These are phyloP conservation scores for Tulasnella sp. DNA, from an alignment of 768 basidiomycete species.

Conservation along the genomic window DNA sequence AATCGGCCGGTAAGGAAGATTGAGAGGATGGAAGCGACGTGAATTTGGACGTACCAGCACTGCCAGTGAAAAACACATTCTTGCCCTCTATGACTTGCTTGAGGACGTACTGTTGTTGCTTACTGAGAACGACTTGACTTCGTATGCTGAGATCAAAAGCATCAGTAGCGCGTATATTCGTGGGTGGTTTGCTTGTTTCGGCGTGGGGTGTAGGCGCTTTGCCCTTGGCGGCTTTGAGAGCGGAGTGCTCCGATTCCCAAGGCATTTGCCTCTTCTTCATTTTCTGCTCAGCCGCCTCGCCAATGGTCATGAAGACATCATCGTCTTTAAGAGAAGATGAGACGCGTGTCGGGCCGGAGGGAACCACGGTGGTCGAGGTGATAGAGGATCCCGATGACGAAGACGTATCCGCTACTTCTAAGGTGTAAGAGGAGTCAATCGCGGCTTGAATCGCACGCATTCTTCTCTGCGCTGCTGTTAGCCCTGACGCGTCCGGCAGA, in stretches of 20 bases:
- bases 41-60: constrained; percentile 58
- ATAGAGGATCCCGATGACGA: background rate
- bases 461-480: background rate
- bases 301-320: background rate
- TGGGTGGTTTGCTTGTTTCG: background rate
- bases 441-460: constrained; percentile 2
- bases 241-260: background rate
- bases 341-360: background rate
- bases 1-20: background rate
- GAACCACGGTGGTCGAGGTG: background rate
- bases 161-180: background rate
- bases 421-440: background rate
- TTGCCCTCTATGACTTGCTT: constrained; percentile 58
- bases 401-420: background rate
- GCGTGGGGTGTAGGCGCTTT: too few species aligned
- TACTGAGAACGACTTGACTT: constrained; percentile 55
- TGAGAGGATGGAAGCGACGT: background rate
- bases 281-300: background rate
- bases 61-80: constrained; percentile 92
- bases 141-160: background rate
- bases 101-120: constrained; percentile 78
- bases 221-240: constrained; percentile 4
- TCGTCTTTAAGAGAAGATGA: background rate
- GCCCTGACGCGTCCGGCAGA: background rate
- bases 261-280: background rate